Percentiles rank a stretch among this genome's conserved stretches.
Conservation (phyloP, 1,139 yeast genomes). For the Suhomyces terraborum region DNA sequence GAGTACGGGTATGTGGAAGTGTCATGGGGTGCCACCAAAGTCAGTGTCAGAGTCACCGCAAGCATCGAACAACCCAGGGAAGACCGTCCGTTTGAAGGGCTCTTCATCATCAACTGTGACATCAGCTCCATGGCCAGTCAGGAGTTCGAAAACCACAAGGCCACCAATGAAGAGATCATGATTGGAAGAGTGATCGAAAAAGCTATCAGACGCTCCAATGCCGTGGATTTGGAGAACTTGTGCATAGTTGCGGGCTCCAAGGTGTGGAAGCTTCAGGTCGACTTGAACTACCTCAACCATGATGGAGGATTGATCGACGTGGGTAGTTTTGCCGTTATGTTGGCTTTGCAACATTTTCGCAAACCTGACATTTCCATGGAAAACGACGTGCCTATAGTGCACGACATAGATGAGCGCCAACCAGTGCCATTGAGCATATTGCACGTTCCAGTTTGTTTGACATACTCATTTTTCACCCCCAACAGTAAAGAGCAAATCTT, state of each 20-base stretch:
- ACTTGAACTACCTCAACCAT: conserved; percentile 80
- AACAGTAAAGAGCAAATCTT: conserved; percentile 63
- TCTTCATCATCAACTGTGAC: conserved; percentile 81
- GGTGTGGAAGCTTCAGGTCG: conserved; percentile 90
- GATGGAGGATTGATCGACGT: conserved; percentile 94
- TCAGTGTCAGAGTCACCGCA: conserved; percentile 79
- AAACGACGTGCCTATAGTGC: conserved; percentile 64
- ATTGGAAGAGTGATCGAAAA: conserved; percentile 84
- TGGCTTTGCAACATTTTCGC: conserved; percentile 78
- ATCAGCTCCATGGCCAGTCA: conserved; percentile 89
- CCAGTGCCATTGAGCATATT: conserved; percentile 84
- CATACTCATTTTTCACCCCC: conserved; percentile 81
- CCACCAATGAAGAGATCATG: conserved; percentile 75
- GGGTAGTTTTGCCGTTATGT: conserved; percentile 86
- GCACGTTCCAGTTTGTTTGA: conserved; percentile 90
- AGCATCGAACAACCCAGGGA: conserved; percentile 82
- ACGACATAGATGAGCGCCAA: conserved; percentile 73
- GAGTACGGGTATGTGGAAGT: conserved; percentile 84
- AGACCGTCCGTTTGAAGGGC: conserved; percentile 92
- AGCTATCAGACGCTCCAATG: conserved; percentile 85
- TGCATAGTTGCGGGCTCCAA: conserved; percentile 90
- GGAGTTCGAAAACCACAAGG: conserved; percentile 71
- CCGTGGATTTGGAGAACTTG: conserved; percentile 84
- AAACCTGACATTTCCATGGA: conserved; percentile 81
- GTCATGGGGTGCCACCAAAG: conserved; percentile 60